Conservation (phyloP, 2,329 filamentous ascomycete genomes). For the Gaeumannomyces sp. region DNA sequence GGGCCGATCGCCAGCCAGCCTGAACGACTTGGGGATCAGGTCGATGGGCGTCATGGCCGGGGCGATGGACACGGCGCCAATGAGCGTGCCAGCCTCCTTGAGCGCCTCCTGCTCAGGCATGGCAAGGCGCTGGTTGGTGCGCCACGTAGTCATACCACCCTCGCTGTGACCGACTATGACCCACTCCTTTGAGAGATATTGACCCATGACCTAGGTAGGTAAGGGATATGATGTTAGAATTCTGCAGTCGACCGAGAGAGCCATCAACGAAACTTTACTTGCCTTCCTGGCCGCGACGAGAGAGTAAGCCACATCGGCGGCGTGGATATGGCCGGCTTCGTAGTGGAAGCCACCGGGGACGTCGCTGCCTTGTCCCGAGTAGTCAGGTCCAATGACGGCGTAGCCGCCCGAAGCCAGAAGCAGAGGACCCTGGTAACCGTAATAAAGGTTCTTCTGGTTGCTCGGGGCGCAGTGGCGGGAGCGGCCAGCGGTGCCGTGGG, state of each 20-base stretch:
- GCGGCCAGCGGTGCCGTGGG: slow-evolving; percentile 20
- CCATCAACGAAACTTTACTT: not conserved
- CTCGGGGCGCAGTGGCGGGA: slow-evolving; percentile 18
- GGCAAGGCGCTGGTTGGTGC: slow-evolving; percentile 20
- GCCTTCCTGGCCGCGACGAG: slow-evolving; percentile 16
- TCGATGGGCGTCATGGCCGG: slow-evolving; percentile 13
- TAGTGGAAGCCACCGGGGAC: slow-evolving; percentile 19
- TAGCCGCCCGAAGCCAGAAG: slow-evolving; percentile 12
- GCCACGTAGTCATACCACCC: slow-evolving; percentile 20
- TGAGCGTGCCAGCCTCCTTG: slow-evolving; percentile 12
- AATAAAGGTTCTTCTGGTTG: slow-evolving; percentile 19
- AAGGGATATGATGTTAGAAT: not conserved
- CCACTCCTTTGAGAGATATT: slow-evolving; percentile 17
- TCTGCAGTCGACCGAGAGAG: not conserved
- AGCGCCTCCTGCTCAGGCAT: slow-evolving; percentile 8
- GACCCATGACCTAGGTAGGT: slow-evolving; percentile 7
- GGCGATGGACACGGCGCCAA: slow-evolving; percentile 14
- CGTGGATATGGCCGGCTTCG: slow-evolving; percentile 16
- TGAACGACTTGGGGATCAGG: slow-evolving; percentile 13
- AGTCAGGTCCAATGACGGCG: slow-evolving; percentile 14
- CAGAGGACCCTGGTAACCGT: slow-evolving; percentile 19
- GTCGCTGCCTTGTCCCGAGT: slow-evolving; percentile 12
- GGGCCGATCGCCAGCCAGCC: slow-evolving; percentile 11
- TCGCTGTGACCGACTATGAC: slow-evolving; percentile 20
- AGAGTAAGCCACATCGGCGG: slow-evolving; percentile 15